These are phyloP conservation scores for Salmacisia buchloeana DNA, from an alignment of 1,284 basidiomycete genomes.

Conservation along the genomic window DNA sequence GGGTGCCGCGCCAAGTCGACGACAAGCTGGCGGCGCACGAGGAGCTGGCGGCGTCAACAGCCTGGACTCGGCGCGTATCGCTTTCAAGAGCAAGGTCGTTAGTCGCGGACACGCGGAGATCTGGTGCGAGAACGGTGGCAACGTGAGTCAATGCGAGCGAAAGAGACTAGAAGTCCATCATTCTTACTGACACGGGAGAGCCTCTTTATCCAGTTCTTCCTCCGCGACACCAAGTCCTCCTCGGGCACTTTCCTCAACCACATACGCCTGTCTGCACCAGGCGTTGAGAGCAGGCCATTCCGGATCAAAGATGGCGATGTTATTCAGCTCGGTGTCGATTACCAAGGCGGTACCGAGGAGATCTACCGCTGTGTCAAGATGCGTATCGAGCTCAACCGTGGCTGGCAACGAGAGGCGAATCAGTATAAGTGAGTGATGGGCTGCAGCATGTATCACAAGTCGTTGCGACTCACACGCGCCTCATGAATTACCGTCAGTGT, in stretches of 20 bases:
- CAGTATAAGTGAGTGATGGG: conserved; percentile 78
- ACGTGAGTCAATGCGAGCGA: conserved; percentile 50
- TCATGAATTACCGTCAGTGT: conserved; percentile 55
- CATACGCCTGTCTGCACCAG: conserved; percentile 76
- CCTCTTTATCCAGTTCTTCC: conserved; percentile 62
- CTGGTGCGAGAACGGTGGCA: conserved; percentile 64
- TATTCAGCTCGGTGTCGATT: conserved; percentile 92
- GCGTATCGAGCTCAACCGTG: conserved; percentile 71
- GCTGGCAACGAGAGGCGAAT: conserved; percentile 82
- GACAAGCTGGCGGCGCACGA: conserved; percentile 57
- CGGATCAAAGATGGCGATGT: conserved; percentile 89
- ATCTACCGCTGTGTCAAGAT: conserved; percentile 98
- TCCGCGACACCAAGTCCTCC: conserved; percentile 83
- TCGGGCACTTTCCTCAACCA: conserved; percentile 96
- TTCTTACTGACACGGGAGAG: conserved; percentile 27
- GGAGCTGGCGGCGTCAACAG: conserved; percentile 42
- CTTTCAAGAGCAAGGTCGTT: conserved; percentile 95
- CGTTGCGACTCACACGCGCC: neutral
- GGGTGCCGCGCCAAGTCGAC: conserved; percentile 30
- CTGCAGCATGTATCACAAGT: too few species aligned
- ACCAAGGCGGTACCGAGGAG: conserved; percentile 94
- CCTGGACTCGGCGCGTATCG: conserved; percentile 55
- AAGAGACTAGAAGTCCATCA: neutral
- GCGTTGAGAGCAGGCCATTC: conserved; percentile 66
- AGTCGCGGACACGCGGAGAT: conserved; percentile 90